phyloP scores from a whole-genome alignment of 192 early-diverging fungal species.

The Backusella macrospora region DNA sequence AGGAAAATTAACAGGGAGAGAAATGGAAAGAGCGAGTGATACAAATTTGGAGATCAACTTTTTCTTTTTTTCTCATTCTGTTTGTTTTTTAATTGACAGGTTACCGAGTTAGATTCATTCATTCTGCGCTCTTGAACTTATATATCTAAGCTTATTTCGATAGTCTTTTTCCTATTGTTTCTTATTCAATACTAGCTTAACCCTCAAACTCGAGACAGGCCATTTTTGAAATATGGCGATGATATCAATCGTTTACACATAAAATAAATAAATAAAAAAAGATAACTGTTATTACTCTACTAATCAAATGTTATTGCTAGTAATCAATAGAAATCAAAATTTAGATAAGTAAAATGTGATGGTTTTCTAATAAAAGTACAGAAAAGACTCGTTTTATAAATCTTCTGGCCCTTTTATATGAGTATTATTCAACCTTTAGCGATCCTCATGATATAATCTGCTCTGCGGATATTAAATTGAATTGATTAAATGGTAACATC shows the following conservation, averaged over 20 bases:
- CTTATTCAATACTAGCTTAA: neutral
- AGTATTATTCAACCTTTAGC: neutral
- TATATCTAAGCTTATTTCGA: neutral
- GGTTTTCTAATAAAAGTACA: constrained; percentile 15
- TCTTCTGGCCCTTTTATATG: constrained; percentile 13
- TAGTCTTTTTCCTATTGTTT: neutral
- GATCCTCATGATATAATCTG: constrained; percentile 13
- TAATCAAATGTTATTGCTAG: neutral
- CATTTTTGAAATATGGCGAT: constrained; percentile 8
- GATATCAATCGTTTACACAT: neutral
- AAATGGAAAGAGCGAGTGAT: constrained; percentile 2
- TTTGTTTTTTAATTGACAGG: constrained; percentile 24
- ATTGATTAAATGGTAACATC: constrained; percentile 17
- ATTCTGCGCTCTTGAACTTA: constrained; percentile 6
- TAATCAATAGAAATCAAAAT: constrained; percentile 6
- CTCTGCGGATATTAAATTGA: neutral
- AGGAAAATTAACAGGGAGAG: constrained; percentile 11
- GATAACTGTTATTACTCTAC: neutral
- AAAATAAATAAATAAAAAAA: neutral
- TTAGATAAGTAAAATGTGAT: constrained; percentile 12
- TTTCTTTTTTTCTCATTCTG: constrained; percentile 13
- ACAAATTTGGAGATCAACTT: constrained; percentile 17
- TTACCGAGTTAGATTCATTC: constrained; percentile 23
- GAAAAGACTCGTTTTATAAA: neutral
- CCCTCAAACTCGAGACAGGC: constrained; percentile 1